Conservation (phyloP, 805 yeast species). For the Ogataea henricii region DNA sequence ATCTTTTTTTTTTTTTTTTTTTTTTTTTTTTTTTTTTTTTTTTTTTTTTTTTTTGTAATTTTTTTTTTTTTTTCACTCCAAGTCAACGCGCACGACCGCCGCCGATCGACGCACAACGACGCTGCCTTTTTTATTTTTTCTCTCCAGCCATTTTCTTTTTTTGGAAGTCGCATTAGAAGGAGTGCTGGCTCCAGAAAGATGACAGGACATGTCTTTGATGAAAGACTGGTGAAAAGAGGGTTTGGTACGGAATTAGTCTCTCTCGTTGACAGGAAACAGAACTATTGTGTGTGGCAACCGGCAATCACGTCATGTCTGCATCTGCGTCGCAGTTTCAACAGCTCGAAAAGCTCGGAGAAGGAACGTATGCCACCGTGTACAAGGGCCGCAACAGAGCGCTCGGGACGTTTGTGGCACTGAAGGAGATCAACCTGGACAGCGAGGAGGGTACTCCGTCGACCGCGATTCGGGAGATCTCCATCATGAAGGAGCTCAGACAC, state of each 20-base stretch:
- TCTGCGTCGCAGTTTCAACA: conserved; percentile 45
- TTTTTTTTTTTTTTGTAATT: neutral
- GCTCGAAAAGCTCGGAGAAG: conserved; percentile 88
- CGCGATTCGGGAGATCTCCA: conserved; percentile 93
- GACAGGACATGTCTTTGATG: conserved; percentile 12
- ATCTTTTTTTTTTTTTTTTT: conserved; percentile 6
- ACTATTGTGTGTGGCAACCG: neutral
- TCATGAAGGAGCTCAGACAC: conserved; percentile 92
- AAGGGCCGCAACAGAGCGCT: conserved; percentile 86
- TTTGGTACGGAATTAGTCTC: neutral
- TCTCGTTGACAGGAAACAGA: neutral
- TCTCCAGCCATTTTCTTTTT: conserved; percentile 7
- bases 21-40: neutral
- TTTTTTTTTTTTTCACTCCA: neutral
- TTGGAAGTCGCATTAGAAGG: conserved; percentile 3
- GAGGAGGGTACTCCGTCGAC: conserved; percentile 99
- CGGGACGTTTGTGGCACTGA: conserved; percentile 89
- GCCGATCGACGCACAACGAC: conserved; percentile 7
- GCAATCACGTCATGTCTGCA: conserved; percentile 29
- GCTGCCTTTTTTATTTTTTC: neutral
- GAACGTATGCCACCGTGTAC: conserved; percentile 98
- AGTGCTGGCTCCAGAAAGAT: conserved; percentile 6
- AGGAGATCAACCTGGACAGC: conserved; percentile 90
- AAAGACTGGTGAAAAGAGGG: neutral
- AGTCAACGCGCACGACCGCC: neutral